Conservation (phyloP, 768 basidiomycete genomes). For the Strobilomyces confusus region DNA sequence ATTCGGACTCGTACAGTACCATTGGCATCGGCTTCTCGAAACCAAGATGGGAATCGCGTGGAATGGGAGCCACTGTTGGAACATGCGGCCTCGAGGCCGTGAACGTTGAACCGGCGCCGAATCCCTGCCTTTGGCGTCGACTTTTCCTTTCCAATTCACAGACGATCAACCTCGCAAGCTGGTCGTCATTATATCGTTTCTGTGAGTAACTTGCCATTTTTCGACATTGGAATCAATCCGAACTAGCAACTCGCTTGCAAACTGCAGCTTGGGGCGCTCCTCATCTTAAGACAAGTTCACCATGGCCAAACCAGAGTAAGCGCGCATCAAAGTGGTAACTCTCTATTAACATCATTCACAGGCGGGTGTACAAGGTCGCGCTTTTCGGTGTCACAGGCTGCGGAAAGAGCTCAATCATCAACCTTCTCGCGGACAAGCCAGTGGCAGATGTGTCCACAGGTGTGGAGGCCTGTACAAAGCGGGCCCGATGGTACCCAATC, state of each 20-base stretch:
- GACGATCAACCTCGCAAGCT: not conserved
- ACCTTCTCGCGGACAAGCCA: conserved; percentile 24
- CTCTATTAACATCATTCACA: conserved; percentile 7
- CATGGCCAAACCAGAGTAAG: conserved; percentile 19
- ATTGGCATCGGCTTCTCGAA: not conserved
- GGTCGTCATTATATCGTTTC: not conserved
- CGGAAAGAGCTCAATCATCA: conserved; percentile 31
- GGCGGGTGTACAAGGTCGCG: conserved; percentile 22
- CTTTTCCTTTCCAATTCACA: not conserved
- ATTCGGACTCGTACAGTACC: not conserved
- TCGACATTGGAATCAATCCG: not conserved
- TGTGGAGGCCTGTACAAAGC: conserved; percentile 33
- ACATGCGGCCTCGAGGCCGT: conserved; percentile 15
- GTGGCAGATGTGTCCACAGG: conserved; percentile 29
- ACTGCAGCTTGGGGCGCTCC: not conserved
- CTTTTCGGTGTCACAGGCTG: conserved; percentile 28
- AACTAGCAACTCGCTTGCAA: not conserved
- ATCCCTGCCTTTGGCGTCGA: not conserved
- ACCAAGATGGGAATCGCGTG: conserved; percentile 15
- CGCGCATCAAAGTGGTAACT: not conserved
- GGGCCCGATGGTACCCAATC: conserved; percentile 21
- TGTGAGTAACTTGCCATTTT: conserved; percentile 7
- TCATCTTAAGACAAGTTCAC: not conserved
- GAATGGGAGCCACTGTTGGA: not conserved
- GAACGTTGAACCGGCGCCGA: not conserved